Evolutionary conservation across 345 rosid genomes (phyloP), one percentile per base, ranked within the genome.

Genomic region (Isatis tinctoria): DNA sequence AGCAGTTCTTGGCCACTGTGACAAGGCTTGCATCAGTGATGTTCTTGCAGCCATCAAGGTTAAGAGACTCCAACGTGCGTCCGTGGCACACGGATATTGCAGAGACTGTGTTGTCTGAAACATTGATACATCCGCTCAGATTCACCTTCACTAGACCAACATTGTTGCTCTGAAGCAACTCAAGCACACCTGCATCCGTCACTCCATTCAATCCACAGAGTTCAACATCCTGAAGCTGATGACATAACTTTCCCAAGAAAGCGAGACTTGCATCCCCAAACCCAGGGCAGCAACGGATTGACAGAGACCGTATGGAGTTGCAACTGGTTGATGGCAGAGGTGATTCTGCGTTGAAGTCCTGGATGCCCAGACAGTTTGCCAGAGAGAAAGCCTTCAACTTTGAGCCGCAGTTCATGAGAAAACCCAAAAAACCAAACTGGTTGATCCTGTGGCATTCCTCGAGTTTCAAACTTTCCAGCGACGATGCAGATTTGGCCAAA

Each of bases 371-470:
- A 86, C 97, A 95, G 79, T 81, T 92, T 39, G 76, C 78, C 64
- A 92, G 30, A 73, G 97, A 71, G 44, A 87, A 43, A 72, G 96
- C 76, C 84, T 84, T 92, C 81, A 92, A 60, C 60, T 81, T 86
- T 39, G 76, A 79, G 20, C 87, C 83, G 72, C 86, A 84, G 81
- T 80, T 90, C 26, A 85, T 44, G 24, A 95, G 90, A 62, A 87
- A 79, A 70, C 90, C 88, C 30, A 95, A 84, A 61, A 88, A 62
- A 60, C 97, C 99, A 74, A 80, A 78, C 51, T 88, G 97, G 88
- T 93, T 83, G 77, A 95, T 84, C 88, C 86, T 85, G 87, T 95
- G 94, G 88, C 99, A 95, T 83, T 92, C 97, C 72, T 92, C 97
- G 73, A 95, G 82, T 52, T 84, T 86, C 81, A 95, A 78, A 84